Evolutionary conservation across 371 early-diverging fungal species (phyloP).

Genomic region (Mucor lusitanicus): DNA sequence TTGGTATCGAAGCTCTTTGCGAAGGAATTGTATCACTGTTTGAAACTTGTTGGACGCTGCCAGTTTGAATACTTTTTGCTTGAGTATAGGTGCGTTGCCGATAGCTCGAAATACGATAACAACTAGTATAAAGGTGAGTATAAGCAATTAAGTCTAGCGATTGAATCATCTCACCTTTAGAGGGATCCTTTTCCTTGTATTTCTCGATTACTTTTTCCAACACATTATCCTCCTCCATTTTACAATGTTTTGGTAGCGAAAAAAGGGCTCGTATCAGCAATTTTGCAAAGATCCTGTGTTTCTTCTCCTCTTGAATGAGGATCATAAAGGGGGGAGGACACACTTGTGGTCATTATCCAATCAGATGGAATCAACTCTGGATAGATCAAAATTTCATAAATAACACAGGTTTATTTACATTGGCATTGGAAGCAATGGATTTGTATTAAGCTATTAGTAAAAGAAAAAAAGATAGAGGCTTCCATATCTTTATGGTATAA

Average conservation of each 20-base stretch:
- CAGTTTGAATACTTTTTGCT: conserved; percentile 83
- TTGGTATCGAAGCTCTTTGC: conserved; percentile 80
- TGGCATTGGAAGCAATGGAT: not conserved
- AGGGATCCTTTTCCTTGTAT: conserved; percentile 12
- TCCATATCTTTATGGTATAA: not conserved
- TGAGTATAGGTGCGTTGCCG: conserved; percentile 92
- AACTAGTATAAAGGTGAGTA: conserved; percentile 47
- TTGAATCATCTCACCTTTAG: conserved; percentile 4
- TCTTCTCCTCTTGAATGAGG: not conserved
- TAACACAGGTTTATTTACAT: not conserved
- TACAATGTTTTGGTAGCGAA: not conserved
- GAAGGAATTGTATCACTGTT: conserved; percentile 80
- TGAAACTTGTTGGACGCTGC: conserved; percentile 81
- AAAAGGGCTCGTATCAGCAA: not conserved
- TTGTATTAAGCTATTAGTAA: not conserved
- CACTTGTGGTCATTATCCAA: no score
- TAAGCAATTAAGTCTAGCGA: not conserved
- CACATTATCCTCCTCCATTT: not conserved
- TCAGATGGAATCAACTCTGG: no score
- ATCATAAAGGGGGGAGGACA: no score
- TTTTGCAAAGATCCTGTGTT: not conserved
- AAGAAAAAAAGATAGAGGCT: not conserved
- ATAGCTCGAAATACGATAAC: conserved; percentile 85
- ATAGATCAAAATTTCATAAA: no score
- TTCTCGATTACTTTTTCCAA: conserved; percentile 8